These are phyloP conservation scores for Rhododendron simsii DNA, from an alignment of 148 eudicot species.

Conservation along the genomic window DNA sequence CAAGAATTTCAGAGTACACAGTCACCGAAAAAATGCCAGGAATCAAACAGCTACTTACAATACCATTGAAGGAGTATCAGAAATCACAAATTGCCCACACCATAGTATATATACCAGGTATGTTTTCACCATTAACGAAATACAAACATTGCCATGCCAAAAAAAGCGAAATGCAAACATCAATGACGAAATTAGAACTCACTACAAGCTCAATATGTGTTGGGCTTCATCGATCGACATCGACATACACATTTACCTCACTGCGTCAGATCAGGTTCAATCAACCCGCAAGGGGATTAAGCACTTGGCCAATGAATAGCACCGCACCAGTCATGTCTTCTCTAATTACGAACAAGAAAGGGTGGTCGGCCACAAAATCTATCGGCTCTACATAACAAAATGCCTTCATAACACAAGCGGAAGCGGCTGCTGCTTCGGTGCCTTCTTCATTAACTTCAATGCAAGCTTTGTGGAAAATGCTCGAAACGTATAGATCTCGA, in stretches of 20 bases:
- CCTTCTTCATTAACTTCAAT: constrained; percentile 94
- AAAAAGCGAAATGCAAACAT: no score
- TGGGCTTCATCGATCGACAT: no score
- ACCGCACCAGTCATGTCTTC: constrained; percentile 76
- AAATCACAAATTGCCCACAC: neutral
- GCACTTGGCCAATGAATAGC: constrained; percentile 24
- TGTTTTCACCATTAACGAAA: no score
- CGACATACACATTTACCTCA: neutral
- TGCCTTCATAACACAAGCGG: constrained; percentile 42
- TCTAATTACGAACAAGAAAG: constrained; percentile 66
- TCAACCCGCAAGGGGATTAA: neutral
- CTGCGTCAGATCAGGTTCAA: neutral
- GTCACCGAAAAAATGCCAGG: no score
- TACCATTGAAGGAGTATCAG: no score
- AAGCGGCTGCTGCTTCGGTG: constrained; percentile 83
- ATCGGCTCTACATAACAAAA: constrained; percentile 7
- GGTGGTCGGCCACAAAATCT: constrained; percentile 88
- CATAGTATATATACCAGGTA: no score
- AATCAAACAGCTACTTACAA: no score
- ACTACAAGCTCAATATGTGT: neutral
- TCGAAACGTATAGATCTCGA: constrained; percentile 48
- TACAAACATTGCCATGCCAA: no score
- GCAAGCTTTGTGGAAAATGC: constrained; percentile 65
- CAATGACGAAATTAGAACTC: neutral
- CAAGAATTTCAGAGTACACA: no score